Percentiles rank a stretch among this genome's conserved stretches.
phyloP scores from a whole-genome alignment of 257 asterid genomes.

The Voacanga thouarsii region DNA sequence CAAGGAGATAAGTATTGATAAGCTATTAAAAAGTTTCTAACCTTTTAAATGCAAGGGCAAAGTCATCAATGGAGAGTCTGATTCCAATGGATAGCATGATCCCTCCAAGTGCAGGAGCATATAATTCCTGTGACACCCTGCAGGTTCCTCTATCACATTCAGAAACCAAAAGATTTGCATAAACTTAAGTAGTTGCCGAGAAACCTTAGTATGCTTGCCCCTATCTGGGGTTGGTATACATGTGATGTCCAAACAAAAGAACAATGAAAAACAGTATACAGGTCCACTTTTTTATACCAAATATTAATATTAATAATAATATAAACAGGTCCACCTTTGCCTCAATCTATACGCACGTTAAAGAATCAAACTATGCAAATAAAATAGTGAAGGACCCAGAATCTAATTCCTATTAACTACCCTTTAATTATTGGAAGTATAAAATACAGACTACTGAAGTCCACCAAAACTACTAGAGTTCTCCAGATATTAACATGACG shows the following conservation, averaged over 20 bases:
- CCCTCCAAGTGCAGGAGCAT: conserved; percentile 99
- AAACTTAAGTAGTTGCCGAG: conserved; percentile 16
- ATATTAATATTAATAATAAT: not conserved
- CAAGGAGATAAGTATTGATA: conserved; percentile 1
- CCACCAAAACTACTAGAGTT: not conserved
- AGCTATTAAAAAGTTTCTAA: conserved; percentile 21
- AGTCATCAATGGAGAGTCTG: conserved; percentile 82
- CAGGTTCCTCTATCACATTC: conserved; percentile 64
- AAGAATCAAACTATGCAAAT: conserved; percentile 15
- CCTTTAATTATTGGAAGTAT: not conserved
- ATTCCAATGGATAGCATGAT: conserved; percentile 97
- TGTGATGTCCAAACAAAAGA: not conserved
- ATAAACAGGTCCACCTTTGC: conserved; percentile 3
- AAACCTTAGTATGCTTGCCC: not conserved
- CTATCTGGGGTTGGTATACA: not conserved
- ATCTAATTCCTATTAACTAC: not conserved
- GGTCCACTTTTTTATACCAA: not conserved
- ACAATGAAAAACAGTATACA: not conserved
- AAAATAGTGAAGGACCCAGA: conserved; percentile 19
- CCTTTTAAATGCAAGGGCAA: conserved; percentile 92
- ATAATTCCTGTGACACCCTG: conserved; percentile 97
- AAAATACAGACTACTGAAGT: not conserved
- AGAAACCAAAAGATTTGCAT: conserved; percentile 29
- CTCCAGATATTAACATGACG: not conserved
- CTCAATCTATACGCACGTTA: not conserved